phyloP scores from a whole-genome alignment of 192 early-diverging fungal genomes.

The Mortierella alpina region DNA sequence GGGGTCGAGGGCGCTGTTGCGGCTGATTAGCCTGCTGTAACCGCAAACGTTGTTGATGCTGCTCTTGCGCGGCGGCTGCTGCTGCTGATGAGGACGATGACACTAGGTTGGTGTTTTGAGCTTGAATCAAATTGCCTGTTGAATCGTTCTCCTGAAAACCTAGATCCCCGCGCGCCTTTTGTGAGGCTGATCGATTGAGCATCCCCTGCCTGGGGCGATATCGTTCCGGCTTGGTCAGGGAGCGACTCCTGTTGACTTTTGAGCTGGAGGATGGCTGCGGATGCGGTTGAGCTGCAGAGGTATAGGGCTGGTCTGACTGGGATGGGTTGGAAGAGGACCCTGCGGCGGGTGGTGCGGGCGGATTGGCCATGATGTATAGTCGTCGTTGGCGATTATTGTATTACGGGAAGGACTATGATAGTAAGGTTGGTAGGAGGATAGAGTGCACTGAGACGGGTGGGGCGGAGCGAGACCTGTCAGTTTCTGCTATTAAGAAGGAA shows the following conservation, averaged over 20 bases:
- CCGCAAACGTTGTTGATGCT: conserved; percentile 37
- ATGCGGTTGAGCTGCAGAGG: no score
- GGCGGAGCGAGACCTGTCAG: no score
- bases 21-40: conserved; percentile 34
- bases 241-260: conserved; percentile 6
- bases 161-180: conserved; percentile 21
- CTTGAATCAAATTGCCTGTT: conserved; percentile 37
- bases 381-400: no score
- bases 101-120: background rate
- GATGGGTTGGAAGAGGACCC: background rate
- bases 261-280: background rate
- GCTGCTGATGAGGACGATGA: conserved; percentile 12
- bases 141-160: conserved; percentile 30
- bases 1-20: conserved; percentile 26
- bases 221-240: conserved; percentile 62
- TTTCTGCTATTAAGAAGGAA: no score
- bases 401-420: no score
- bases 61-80: conserved; percentile 27
- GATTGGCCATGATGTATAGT: background rate
- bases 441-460: no score
- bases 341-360: background rate
- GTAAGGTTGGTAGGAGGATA: no score
- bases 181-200: conserved; percentile 52
- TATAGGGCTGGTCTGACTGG: no score
- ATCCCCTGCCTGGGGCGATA: conserved; percentile 60